A percentile compares a stretch with the other conserved stretches of the same genome.
phyloP scores from a whole-genome alignment of 2,329 filamentous ascomycete species.

The Claviceps africana region DNA sequence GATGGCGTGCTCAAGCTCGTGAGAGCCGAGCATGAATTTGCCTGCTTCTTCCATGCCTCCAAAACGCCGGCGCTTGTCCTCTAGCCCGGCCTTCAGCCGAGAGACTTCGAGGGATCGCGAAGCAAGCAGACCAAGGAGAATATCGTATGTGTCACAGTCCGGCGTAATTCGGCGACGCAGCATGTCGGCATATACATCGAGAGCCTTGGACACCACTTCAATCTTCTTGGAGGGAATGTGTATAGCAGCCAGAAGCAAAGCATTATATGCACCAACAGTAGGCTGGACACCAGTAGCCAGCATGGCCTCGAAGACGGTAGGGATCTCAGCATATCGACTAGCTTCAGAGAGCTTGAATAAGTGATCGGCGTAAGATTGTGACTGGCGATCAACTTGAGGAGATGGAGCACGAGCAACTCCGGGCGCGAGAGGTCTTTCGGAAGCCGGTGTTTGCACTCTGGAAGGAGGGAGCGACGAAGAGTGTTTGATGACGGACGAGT shows the following conservation, averaged over 20 bases:
- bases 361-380: slow-evolving; percentile 60
- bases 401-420: slow-evolving; percentile 42
- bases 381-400: slow-evolving; percentile 48
- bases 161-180: slow-evolving; percentile 69
- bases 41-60: slow-evolving; percentile 73
- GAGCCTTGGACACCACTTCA: slow-evolving; percentile 75
- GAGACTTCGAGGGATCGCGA: slow-evolving; percentile 67
- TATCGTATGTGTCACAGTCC: slow-evolving; percentile 75
- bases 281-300: slow-evolving; percentile 70
- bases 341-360: slow-evolving; percentile 59
- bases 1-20: slow-evolving; percentile 76
- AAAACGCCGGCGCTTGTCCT: slow-evolving; percentile 71
- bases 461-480: slow-evolving; percentile 27
- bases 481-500: slow-evolving; percentile 23
- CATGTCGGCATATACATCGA: slow-evolving; percentile 97
- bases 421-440: slow-evolving; percentile 28
- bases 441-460: slow-evolving; percentile 24
- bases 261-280: slow-evolving; percentile 79
- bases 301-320: slow-evolving; percentile 81
- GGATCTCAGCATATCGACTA: slow-evolving; percentile 73
- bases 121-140: slow-evolving; percentile 70
- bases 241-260: slow-evolving; percentile 72
- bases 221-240: slow-evolving; percentile 65
- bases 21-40: slow-evolving; percentile 78
- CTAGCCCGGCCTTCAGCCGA: slow-evolving; percentile 55